Base-by-base conservation (phyloP, 2,329 filamentous ascomycete species). In the Colletotrichum scovillei region DNA sequence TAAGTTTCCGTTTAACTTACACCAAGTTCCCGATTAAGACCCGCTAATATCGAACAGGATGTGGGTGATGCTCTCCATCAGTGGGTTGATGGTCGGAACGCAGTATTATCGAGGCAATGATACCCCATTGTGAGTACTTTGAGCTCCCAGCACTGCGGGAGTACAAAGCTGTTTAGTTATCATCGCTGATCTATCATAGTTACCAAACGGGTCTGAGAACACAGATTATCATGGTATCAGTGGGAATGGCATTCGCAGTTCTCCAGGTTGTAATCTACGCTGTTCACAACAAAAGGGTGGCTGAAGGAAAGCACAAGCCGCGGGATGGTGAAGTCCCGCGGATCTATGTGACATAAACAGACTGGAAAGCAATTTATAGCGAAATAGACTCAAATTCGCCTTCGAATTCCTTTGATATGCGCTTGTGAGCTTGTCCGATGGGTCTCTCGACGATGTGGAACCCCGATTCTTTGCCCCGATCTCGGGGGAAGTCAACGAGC, bases 51-150 rank as follows among this genome's bases (percentile, higher is more conserved):
- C 7, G n/a, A 28, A 0, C 28, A 79, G 74, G 0, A 82, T 85
- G 84, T 83, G 81, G 81, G 86, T 88, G 2, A 88, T 88, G 86
- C 82, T 80, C 16, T 85, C 86, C 2, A 88, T 86, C 11, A 82
- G 79, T 14, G 87, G 87, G 0, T 73, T 88, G 65, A 88, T 88
- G 86, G 84, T 84, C 0, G 87, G 86, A 0, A 85, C 86, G 14
- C 86, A 88, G 73, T 87, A 88, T 28, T 88, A 87, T 65, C 81
- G 83, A 22, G 81, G 76, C 1, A 77, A 80, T 12, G 85, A 87
- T 74, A 77, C 80, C 7, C 84, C 86, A 2, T 83, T 85, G 78
- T 82, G 76, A 76, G 80, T 80, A 55, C 12, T 8, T n/a, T n/a
- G 24, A 35, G 9, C 28, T 16, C 19, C 16, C 2, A 28, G n/a